Evolutionary conservation across 163 green algal genomes (phyloP).

Genomic region (Scenedesmus sp.): DNA sequence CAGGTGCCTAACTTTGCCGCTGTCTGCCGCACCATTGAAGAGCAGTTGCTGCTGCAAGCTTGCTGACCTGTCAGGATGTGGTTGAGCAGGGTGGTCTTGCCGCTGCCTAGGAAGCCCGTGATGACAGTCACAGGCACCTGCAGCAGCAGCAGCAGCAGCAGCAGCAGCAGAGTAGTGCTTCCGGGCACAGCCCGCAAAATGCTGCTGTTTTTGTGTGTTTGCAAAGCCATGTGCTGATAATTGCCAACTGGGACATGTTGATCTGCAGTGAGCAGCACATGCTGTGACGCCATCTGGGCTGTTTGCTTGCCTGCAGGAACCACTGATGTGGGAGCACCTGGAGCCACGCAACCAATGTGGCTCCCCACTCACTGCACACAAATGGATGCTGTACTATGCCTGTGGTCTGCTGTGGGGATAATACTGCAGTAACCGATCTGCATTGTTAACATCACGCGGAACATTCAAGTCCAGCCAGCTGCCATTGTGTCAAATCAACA

Average conservation of each 20-base stretch:
- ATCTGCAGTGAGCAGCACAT: neutral
- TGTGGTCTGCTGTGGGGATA: too few relatives aligned
- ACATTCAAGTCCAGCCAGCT: too few relatives aligned
- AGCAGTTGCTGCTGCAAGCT: neutral
- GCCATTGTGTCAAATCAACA: too few relatives aligned
- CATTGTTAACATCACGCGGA: too few relatives aligned
- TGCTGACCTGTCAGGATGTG: conserved; percentile 78
- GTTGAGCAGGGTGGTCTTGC: conserved; percentile 97
- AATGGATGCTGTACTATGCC: too few relatives aligned
- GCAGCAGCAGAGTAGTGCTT: neutral
- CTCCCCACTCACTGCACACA: too few relatives aligned
- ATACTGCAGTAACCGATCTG: too few relatives aligned
- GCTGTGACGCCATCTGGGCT: neutral
- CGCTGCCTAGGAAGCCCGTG: conserved; percentile 84
- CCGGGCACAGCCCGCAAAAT: neutral
- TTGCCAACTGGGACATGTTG: neutral
- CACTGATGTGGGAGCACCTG: too few relatives aligned
- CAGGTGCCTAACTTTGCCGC: too few relatives aligned
- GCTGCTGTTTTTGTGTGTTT: neutral
- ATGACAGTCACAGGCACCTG: conserved; percentile 59
- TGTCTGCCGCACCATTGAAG: neutral
- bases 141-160: neutral
- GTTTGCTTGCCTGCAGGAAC: too few relatives aligned
- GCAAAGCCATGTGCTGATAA: neutral
- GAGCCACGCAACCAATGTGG: too few relatives aligned